Percentiles rank a stretch among this genome's conserved stretches.
Conservation (phyloP, 2,329 filamentous ascomycete species). For the Claviceps citrina region DNA sequence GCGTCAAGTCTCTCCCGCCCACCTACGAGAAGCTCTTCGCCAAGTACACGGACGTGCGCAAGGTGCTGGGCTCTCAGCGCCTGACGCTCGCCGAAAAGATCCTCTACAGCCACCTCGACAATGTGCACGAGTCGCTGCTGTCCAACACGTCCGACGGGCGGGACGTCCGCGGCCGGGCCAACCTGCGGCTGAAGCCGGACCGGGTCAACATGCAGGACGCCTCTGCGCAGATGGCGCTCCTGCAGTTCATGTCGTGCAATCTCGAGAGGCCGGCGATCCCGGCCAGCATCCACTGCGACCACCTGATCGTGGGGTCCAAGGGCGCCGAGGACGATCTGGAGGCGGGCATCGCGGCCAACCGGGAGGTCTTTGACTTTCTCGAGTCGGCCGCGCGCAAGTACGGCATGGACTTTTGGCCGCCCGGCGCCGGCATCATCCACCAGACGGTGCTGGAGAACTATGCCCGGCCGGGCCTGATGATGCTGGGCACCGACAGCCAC, state of each 20-base stretch:
- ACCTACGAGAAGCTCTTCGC: constrained; percentile 71
- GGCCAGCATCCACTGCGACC: constrained; percentile 96
- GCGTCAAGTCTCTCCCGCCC: constrained; percentile 36
- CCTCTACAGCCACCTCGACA: constrained; percentile 86
- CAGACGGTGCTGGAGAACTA: constrained; percentile 98
- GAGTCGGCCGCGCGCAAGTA: constrained; percentile 85
- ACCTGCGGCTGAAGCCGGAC: constrained; percentile 93
- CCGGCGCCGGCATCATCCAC: constrained; percentile 88
- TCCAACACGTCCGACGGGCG: constrained; percentile 69
- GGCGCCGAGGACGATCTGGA: constrained; percentile 77
- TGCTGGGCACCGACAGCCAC: constrained; percentile 95
- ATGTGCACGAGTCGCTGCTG: constrained; percentile 74
- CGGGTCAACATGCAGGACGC: constrained; percentile 98
- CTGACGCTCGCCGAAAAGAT: constrained; percentile 96
- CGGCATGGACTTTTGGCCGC: constrained; percentile 91
- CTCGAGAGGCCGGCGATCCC: constrained; percentile 81
- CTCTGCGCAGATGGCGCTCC: constrained; percentile 90
- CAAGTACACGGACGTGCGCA: constrained; percentile 59
- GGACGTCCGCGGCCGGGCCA: constrained; percentile 72
- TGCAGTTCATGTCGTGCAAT: constrained; percentile 97
- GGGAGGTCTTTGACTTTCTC: constrained; percentile 94
- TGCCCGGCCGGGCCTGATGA: constrained; percentile 91
- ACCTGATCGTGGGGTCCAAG: constrained; percentile 91
- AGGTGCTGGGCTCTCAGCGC: constrained; percentile 49
- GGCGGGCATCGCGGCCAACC: constrained; percentile 76